Conservation (phyloP, 1,284 basidiomycete genomes). For the Trichosporon sp. region DNA sequence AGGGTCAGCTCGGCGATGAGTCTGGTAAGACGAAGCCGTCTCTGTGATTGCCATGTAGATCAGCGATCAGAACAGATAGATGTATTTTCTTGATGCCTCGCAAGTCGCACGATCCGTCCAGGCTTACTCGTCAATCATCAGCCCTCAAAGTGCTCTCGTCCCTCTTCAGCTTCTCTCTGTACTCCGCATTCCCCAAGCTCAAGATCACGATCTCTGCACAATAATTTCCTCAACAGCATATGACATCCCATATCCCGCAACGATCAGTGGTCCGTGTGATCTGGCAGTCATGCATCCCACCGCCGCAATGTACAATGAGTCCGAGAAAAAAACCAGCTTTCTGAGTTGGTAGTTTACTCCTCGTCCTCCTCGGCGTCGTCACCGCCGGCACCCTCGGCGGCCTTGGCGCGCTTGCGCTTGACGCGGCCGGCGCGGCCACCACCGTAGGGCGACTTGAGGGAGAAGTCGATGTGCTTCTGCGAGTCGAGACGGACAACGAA, state of each 20-base stretch:
- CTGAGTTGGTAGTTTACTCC: conserved; percentile 41
- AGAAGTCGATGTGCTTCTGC: conserved; percentile 99
- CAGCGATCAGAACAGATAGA: not conserved
- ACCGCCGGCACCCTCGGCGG: conserved; percentile 88
- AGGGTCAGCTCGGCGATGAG: conserved; percentile 56
- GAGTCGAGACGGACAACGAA: conserved; percentile 98
- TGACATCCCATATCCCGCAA: not conserved
- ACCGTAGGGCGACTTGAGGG: conserved; percentile 95
- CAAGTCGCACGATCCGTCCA: too few species aligned
- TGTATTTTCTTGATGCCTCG: conserved; percentile 6
- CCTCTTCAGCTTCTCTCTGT: too few species aligned
- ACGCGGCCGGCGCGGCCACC: conserved; percentile 96
- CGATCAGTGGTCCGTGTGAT: conserved; percentile 18
- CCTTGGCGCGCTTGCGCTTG: conserved; percentile 96
- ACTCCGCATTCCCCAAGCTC: too few species aligned
- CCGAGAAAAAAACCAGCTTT: conserved; percentile 19
- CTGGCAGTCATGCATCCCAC: conserved; percentile 37
- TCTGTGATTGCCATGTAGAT: not conserved
- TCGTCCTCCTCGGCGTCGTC: conserved; percentile 85
- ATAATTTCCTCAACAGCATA: not conserved
- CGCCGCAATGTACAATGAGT: conserved; percentile 37
- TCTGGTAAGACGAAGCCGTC: conserved; percentile 30
- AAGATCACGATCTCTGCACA: too few species aligned
- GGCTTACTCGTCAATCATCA: too few species aligned
- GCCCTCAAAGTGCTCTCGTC: not conserved